Conservation (phyloP, 2,329 filamentous ascomycete species). For the Colletotrichum echinochloae region DNA sequence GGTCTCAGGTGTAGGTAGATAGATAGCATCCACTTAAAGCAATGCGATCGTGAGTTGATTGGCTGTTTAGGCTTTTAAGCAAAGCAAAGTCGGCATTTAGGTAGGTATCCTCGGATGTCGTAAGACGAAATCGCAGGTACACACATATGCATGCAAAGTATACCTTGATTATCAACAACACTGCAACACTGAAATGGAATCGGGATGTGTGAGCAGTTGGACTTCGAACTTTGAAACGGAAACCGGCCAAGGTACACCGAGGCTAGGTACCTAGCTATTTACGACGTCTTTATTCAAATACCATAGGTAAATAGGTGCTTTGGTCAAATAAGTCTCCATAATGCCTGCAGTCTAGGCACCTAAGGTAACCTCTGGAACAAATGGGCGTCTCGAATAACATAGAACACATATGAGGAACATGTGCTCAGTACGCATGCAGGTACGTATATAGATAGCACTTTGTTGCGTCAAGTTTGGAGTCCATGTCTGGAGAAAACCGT, state of each 20-base stretch:
- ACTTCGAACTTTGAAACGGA: neutral
- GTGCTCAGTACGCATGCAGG: too few species aligned
- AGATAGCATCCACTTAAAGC: conserved; percentile 5
- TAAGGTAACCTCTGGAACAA: too few species aligned
- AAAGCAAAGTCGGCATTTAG: neutral
- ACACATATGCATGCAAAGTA: too few species aligned
- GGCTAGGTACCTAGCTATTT: neutral
- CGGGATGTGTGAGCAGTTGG: neutral
- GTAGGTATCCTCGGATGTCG: neutral
- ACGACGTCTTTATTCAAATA: neutral
- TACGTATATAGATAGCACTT: too few species aligned
- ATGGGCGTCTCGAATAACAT: too few species aligned
- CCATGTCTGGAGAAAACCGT: neutral
- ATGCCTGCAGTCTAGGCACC: too few species aligned
- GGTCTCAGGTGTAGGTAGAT: too few species aligned
- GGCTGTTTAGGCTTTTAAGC: neutral
- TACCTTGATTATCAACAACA: neutral
- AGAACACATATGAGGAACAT: too few species aligned
- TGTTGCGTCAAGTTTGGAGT: too few species aligned
- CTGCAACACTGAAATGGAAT: neutral
- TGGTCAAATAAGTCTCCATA: too few species aligned
- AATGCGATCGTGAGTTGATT: conserved; percentile 19
- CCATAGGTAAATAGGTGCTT: neutral
- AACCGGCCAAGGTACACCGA: too few species aligned
- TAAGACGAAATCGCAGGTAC: neutral